Evolutionary conservation across 1,284 basidiomycete species (phyloP).

Genomic region (Cutaneotrichosporon sp.): DNA sequence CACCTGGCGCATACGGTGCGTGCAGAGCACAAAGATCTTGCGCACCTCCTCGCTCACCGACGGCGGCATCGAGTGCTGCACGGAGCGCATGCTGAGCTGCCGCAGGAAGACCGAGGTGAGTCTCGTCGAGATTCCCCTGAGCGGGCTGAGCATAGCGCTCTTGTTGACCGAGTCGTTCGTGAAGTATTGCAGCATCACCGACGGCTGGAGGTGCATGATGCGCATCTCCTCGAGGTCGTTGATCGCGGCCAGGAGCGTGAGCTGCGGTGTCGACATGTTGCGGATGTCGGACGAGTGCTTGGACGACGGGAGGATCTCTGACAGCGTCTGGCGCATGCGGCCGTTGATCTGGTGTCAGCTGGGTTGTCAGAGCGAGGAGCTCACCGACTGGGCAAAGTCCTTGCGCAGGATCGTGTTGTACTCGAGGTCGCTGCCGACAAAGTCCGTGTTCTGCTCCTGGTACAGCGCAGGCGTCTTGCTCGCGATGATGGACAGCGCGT

Average conservation of each 20-base stretch:
- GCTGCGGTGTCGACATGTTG: constrained; percentile 75
- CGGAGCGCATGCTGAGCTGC: constrained; percentile 70
- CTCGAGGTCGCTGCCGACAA: constrained; percentile 84
- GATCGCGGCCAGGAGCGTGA: constrained; percentile 84
- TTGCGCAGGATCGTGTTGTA: constrained; percentile 91
- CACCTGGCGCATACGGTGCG: constrained; percentile 78
- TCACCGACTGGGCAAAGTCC: constrained; percentile 76
- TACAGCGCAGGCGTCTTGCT: constrained; percentile 84
- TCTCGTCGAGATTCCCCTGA: constrained; percentile 86
- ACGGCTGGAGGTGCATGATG: constrained; percentile 74
- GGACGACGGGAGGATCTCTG: constrained; percentile 64
- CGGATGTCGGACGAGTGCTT: constrained; percentile 72
- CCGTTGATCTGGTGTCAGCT: constrained; percentile 61
- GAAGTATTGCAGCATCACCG: constrained; percentile 85
- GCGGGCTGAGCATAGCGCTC: constrained; percentile 63
- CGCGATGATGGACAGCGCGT: constrained; percentile 78
- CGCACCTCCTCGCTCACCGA: constrained; percentile 74
- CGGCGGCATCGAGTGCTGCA: constrained; percentile 76
- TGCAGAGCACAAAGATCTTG: constrained; percentile 73
- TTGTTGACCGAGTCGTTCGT: constrained; percentile 82
- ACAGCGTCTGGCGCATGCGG: constrained; percentile 67
- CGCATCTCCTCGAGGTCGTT: constrained; percentile 89
- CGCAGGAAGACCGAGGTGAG: constrained; percentile 62
- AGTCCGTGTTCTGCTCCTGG: constrained; percentile 78
- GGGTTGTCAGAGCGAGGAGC: constrained; percentile 38